Conservation (phyloP, 306 rosid genomes). For the Quercus glauca region DNA sequence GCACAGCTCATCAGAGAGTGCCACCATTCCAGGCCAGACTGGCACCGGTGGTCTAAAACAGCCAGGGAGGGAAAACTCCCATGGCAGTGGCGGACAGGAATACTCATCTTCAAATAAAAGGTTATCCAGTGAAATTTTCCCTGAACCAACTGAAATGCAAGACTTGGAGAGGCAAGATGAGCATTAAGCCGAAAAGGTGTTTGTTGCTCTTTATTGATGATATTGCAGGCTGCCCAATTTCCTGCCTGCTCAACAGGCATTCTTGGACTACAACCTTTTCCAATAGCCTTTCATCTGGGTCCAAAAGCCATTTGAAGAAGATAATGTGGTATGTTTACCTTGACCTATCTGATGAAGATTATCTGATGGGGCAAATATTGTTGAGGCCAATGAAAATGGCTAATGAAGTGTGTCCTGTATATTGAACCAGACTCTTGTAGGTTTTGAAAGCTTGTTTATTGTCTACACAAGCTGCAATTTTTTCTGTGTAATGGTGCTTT, state of each 20-base stretch:
- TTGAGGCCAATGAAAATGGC: background rate
- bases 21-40: conserved; percentile 33
- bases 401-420: background rate
- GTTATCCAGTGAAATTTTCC: conserved; percentile 80
- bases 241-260: background rate
- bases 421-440: background rate
- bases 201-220: background rate
- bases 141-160: conserved; percentile 75
- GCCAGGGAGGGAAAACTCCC: conserved; percentile 63
- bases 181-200: conserved; percentile 17
- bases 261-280: background rate
- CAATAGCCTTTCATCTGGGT: background rate
- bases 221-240: background rate
- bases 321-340: background rate
- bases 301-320: background rate
- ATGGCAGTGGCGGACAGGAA: conserved; percentile 71
- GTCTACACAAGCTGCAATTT: conserved; percentile 3
- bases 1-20: conserved; percentile 76
- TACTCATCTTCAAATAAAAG: conserved; percentile 75
- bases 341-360: background rate
- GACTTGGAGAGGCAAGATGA: conserved; percentile 52
- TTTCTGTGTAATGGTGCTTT: conserved; percentile 4
- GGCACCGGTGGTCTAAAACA: conserved; percentile 45
- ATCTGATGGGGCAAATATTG: background rate
- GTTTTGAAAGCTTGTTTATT: conserved; percentile 5